These are phyloP conservation scores for Bidens hawaiensis DNA, from an alignment of 140 eudicot species.

Conservation along the genomic window DNA sequence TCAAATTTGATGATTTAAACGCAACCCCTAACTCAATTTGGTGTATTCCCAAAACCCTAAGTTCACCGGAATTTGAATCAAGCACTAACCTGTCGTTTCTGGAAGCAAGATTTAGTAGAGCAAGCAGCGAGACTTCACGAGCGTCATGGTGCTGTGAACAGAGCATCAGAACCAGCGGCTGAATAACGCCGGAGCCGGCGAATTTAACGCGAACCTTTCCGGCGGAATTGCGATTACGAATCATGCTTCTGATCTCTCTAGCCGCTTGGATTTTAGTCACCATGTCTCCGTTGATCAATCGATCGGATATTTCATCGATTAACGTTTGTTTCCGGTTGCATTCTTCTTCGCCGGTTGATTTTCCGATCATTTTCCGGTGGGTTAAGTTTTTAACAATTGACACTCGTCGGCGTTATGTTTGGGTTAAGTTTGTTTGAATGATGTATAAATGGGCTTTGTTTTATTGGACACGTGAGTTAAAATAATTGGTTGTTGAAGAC, in stretches of 20 bases:
- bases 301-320: constrained; percentile 39
- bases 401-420: no score
- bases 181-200: constrained; percentile 66
- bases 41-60: no score
- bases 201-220: constrained; percentile 48
- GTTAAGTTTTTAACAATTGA: no score
- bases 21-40: no score
- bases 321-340: constrained; percentile 27
- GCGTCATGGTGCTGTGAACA: constrained; percentile 28
- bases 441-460: no score
- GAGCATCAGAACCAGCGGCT: constrained; percentile 64
- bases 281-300: constrained; percentile 41
- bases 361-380: background rate
- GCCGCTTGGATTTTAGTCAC: constrained; percentile 55
- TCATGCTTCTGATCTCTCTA: constrained; percentile 52
- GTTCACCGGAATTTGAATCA: no score
- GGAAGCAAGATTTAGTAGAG: constrained; percentile 65
- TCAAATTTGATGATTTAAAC: no score
- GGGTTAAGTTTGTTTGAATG: no score
- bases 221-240: constrained; percentile 48
- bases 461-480: no score
- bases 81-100: constrained; percentile 52
- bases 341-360: constrained; percentile 24
- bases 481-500: no score
- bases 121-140: constrained; percentile 63